These are phyloP conservation scores for Inga leiocalycina DNA, from an alignment of 306 rosid genomes.

Conservation along the genomic window DNA sequence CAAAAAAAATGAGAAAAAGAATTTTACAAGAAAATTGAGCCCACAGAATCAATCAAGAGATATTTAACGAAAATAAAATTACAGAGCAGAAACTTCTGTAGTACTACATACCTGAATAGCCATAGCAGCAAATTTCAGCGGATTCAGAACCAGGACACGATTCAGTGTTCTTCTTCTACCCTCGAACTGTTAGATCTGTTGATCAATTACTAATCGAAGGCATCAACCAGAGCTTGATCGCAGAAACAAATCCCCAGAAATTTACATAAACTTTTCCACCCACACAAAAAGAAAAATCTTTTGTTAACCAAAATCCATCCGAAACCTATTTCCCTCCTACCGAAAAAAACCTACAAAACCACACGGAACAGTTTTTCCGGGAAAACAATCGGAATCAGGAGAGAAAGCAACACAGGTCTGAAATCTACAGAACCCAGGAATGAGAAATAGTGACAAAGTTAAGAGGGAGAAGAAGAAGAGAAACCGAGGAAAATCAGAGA, in stretches of 20 bases:
- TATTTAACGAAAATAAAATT: conserved; percentile 16
- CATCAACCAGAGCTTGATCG: not conserved
- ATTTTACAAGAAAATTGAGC: not conserved
- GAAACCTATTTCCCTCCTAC: not conserved
- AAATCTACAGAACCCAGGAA: not conserved
- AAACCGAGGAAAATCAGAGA: not conserved
- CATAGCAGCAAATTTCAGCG: conserved; percentile 42
- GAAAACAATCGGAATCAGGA: not conserved
- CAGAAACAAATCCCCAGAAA: not conserved
- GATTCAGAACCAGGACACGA: conserved; percentile 23
- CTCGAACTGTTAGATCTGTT: conserved; percentile 32
- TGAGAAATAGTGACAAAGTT: not conserved
- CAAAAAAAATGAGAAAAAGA: not conserved
- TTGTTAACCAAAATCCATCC: not conserved
- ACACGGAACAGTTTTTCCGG: not conserved
- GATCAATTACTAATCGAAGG: conserved; percentile 15
- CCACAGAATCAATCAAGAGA: not conserved
- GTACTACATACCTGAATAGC: conserved; percentile 45
- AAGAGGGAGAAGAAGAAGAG: conserved; percentile 2
- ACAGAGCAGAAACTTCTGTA: conserved; percentile 13
- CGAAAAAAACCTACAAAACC: not conserved
- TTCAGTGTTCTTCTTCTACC: not conserved
- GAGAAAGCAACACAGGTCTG: not conserved
- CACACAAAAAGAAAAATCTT: not conserved
- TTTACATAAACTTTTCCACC: not conserved